phyloP scores from a whole-genome alignment of 208 protist species.

The Willaertia magna region DNA sequence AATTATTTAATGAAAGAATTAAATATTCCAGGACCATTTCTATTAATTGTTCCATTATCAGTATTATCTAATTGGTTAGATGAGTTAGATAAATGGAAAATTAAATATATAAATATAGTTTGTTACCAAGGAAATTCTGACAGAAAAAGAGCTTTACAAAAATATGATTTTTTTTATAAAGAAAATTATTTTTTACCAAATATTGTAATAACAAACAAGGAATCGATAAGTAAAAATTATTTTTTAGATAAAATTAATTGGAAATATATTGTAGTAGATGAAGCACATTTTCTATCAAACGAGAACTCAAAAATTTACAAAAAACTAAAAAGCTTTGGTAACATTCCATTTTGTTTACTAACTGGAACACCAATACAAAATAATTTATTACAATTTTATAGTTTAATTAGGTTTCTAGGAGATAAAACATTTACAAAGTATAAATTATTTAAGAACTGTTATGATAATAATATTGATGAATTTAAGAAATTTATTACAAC shows the following conservation, averaged over 20 bases:
- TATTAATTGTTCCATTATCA: not conserved
- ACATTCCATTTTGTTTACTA: slow-evolving; percentile 52
- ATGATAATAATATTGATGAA: no score
- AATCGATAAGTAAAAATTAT: not conserved
- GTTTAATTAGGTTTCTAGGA: slow-evolving; percentile 65
- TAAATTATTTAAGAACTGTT: no score
- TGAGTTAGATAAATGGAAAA: not conserved
- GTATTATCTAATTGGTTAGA: not conserved
- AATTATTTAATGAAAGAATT: not conserved
- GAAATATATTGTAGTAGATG: slow-evolving; percentile 55
- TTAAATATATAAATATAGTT: not conserved
- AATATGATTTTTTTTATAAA: not conserved
- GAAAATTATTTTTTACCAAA: not conserved
- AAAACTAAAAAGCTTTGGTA: slow-evolving; percentile 27
- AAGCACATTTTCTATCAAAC: slow-evolving; percentile 66
- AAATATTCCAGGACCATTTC: not conserved
- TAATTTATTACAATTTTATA: slow-evolving; percentile 94
- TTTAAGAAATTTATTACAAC: not conserved
- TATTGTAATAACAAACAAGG: not conserved
- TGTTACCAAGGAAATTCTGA: not conserved
- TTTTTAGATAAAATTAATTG: slow-evolving; percentile 58
- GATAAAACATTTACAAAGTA: no score
- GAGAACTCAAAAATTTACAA: slow-evolving; percentile 40
- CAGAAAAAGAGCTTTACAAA: not conserved
- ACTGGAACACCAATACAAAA: slow-evolving; percentile 94